Conservation (phyloP, 306 rosid genomes). For the Elaeagnus macrophylla region DNA sequence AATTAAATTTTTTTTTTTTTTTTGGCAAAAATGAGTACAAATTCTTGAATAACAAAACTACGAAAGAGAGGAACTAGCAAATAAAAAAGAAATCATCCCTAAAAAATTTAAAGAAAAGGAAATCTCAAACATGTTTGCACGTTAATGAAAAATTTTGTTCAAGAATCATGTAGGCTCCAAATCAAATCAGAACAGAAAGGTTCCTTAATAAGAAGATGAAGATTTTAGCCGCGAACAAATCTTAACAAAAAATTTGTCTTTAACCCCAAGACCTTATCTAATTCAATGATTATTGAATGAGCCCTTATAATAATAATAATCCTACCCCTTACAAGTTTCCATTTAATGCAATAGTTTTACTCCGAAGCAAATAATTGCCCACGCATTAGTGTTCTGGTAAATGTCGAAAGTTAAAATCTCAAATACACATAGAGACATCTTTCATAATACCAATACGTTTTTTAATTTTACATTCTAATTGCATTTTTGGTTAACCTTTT, state of each 20-base stretch:
- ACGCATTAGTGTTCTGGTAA: too few relatives aligned
- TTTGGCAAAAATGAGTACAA: background rate
- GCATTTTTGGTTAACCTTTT: too few relatives aligned
- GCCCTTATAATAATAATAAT: too few relatives aligned
- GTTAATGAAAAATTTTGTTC: slow-evolving; percentile 10
- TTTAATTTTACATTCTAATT: too few relatives aligned
- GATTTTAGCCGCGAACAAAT: background rate
- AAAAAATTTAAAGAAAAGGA: too few relatives aligned
- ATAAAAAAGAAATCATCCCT: background rate
- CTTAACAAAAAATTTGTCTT: background rate
- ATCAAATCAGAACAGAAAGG: background rate
- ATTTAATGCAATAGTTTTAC: too few relatives aligned
- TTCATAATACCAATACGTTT: too few relatives aligned
- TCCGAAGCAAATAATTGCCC: too few relatives aligned
- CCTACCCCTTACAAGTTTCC: too few relatives aligned
- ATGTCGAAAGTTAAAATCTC: too few relatives aligned
- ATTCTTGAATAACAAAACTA: background rate
- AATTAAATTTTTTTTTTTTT: background rate
- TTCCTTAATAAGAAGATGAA: background rate
- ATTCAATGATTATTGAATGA: background rate
- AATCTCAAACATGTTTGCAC: slow-evolving; percentile 4
- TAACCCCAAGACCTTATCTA: background rate
- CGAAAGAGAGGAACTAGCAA: background rate
- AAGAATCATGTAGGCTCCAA: background rate
- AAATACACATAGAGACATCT: too few relatives aligned